phyloP scores from a whole-genome alignment of 2,329 filamentous ascomycete species.

The Albophoma yamanashiensis region DNA sequence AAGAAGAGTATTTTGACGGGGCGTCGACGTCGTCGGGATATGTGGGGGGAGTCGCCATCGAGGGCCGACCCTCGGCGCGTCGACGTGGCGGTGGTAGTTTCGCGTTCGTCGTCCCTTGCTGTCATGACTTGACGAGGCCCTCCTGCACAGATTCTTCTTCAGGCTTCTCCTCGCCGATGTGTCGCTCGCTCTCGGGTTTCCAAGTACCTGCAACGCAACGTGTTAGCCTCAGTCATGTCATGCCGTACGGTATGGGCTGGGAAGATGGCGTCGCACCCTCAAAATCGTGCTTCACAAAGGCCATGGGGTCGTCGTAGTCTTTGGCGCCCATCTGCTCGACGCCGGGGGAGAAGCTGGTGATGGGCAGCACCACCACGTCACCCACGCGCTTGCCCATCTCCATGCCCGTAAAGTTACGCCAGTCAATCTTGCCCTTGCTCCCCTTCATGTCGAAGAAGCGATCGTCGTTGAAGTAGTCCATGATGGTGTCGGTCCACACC shows the following conservation, averaged over 20 bases:
- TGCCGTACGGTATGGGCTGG: slow-evolving; percentile 9
- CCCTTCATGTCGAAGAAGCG: slow-evolving; percentile 74
- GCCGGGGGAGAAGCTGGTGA: slow-evolving; percentile 94
- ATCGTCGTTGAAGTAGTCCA: slow-evolving; percentile 86
- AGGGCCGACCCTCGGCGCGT: neutral
- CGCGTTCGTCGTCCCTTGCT: neutral
- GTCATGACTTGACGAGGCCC: neutral
- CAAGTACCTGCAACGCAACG: slow-evolving; percentile 46
- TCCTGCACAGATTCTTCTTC: slow-evolving; percentile 1
- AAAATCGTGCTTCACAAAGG: slow-evolving; percentile 95
- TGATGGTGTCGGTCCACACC: slow-evolving; percentile 86
- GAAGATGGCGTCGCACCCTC: slow-evolving; percentile 50
- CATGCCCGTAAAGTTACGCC: slow-evolving; percentile 83
- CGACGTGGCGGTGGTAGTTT: neutral
- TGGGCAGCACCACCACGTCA: slow-evolving; percentile 86
- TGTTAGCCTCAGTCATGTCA: slow-evolving; percentile 3
- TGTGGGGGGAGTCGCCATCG: neutral
- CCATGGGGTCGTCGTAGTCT: slow-evolving; percentile 85
- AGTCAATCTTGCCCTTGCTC: slow-evolving; percentile 66
- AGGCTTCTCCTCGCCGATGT: slow-evolving; percentile 45
- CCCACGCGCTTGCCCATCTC: slow-evolving; percentile 74
- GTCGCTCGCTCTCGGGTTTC: slow-evolving; percentile 63
- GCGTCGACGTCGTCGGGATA: neutral
- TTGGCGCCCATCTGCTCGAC: slow-evolving; percentile 87
- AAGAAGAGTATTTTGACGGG: neutral